Evolutionary conservation across 495 filamentous ascomycete species (phyloP), one percentile per base, ranked within the genome.

Genomic region (Halenospora varia): DNA sequence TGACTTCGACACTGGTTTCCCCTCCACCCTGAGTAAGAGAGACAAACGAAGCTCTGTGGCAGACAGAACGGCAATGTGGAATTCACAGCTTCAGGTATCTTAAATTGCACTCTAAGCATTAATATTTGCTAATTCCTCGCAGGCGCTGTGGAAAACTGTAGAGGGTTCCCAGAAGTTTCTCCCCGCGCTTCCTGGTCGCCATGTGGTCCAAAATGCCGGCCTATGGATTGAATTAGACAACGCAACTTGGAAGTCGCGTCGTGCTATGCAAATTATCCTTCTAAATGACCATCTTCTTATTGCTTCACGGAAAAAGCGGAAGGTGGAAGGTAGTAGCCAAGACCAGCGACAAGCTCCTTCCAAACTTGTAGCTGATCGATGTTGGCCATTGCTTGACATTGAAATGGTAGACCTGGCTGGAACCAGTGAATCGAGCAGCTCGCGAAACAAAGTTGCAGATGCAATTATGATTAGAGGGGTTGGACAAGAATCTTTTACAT

Each of bases 141-240:
- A 82, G 64, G 85, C 87, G 2, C 73, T 99, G 23, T 99, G 93
- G 87, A 97, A 96, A 69, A 87, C 85, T 4, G 88, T 99, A 10
- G 95, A 97, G 67, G 95, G 94, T 1, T 95, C 91, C 6, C 94
- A 99, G 64, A 97, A 97, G 67, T 97, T 93, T 60, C 76, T 99
- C 1, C 94, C 94, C 0, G 93, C 94, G 41, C 82, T 92, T 20
- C 87, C 90, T 15, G 94, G 94, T 17, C 84, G 94, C 44, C 94
- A 97, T 68, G 88, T 99, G 42, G 81, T 97, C 8, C 78, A 92
- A 58, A 91, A 97, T 69, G 93, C 90, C 22, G 84, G 87, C 2
- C 80, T 87, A 51, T 99, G 94, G 94, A 86, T 96, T 39, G 92
- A 99, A 75, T 76, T 99, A 51, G 95, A 99, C 70, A 92, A 92